These are phyloP conservation scores for Podospora pseudopauciseta DNA, from an alignment of 495 filamentous ascomycete genomes.

Conservation along the genomic window DNA sequence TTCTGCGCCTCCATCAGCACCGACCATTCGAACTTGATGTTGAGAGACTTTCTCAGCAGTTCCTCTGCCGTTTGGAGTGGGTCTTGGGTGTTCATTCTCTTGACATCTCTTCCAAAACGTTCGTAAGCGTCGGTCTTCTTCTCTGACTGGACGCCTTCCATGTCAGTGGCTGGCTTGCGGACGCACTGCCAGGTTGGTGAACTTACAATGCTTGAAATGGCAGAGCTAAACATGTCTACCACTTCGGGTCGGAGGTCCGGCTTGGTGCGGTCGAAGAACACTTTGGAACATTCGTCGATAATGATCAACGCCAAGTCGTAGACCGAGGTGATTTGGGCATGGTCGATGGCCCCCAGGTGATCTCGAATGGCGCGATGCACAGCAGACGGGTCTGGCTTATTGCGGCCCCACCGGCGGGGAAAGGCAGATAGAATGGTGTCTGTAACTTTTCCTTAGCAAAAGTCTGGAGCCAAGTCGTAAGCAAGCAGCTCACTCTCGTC, in stretches of 20 bases:
- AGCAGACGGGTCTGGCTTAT: slow-evolving; percentile 63
- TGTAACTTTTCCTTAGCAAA: not conserved
- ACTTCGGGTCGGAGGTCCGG: slow-evolving; percentile 61
- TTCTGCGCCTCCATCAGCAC: slow-evolving; percentile 66
- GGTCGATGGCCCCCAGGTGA: slow-evolving; percentile 37
- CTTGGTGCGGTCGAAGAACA: slow-evolving; percentile 58
- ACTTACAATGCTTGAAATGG: slow-evolving; percentile 38
- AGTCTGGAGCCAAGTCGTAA: not conserved
- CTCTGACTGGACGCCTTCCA: slow-evolving; percentile 12
- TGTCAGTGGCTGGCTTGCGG: not conserved
- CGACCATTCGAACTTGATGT: slow-evolving; percentile 65
- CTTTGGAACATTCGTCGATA: slow-evolving; percentile 26
- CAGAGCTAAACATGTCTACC: slow-evolving; percentile 65
- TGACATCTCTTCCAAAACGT: slow-evolving; percentile 26
- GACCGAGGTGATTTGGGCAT: slow-evolving; percentile 56
- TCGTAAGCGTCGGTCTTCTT: slow-evolving; percentile 30
- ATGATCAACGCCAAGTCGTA: slow-evolving; percentile 61
- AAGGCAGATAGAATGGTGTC: slow-evolving; percentile 66
- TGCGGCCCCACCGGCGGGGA: slow-evolving; percentile 63
- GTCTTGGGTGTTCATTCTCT: slow-evolving; percentile 31
- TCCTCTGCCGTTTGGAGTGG: slow-evolving; percentile 34
- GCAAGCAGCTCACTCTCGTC: slow-evolving; percentile 37
- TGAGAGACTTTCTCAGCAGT: slow-evolving; percentile 53
- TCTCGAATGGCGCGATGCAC: slow-evolving; percentile 52
- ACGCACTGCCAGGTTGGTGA: too few species aligned